Conservation (phyloP, 108 stramenopile genomes). For the Skeletonema marinoi region DNA sequence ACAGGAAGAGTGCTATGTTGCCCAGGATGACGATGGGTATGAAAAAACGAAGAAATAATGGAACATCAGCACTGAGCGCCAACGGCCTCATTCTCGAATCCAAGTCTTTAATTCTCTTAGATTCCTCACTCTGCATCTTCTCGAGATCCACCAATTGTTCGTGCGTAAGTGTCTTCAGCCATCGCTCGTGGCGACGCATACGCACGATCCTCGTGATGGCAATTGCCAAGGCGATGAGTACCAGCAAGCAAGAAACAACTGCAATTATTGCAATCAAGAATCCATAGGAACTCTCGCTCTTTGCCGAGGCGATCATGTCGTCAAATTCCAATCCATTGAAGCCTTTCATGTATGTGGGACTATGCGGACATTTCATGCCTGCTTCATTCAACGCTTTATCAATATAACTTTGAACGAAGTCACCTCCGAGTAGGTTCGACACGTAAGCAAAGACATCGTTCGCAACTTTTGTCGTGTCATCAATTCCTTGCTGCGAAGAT, state of each 20-base stretch:
- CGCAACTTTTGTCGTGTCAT: slow-evolving; percentile 53
- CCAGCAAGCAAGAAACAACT: slow-evolving; percentile 23
- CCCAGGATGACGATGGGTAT: slow-evolving; percentile 71
- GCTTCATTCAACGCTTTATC: slow-evolving; percentile 69
- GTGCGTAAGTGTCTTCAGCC: slow-evolving; percentile 54
- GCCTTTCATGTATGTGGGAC: slow-evolving; percentile 46
- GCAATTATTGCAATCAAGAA: slow-evolving; percentile 53
- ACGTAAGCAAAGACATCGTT: slow-evolving; percentile 59
- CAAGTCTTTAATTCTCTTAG: slow-evolving; percentile 37
- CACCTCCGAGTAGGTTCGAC: slow-evolving; percentile 49
- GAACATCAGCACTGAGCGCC: slow-evolving; percentile 54
- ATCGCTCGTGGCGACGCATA: slow-evolving; percentile 51
- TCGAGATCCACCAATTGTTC: slow-evolving; percentile 26
- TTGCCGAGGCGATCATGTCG: slow-evolving; percentile 17
- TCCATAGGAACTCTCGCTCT: slow-evolving; percentile 29
- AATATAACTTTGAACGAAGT: slow-evolving; percentile 62
- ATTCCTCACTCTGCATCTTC: slow-evolving; percentile 31
- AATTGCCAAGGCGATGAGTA: slow-evolving; percentile 26
- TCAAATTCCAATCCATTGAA: slow-evolving; percentile 44
- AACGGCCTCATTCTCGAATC: slow-evolving; percentile 54
- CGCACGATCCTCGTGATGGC: slow-evolving; percentile 38
- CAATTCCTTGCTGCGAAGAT: slow-evolving; percentile 46
- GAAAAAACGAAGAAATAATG: slow-evolving; percentile 41
- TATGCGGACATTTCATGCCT: slow-evolving; percentile 62
- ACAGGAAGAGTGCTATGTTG: slow-evolving; percentile 76